Conservation (phyloP, 345 rosid species). For the Combretum micranthum region DNA sequence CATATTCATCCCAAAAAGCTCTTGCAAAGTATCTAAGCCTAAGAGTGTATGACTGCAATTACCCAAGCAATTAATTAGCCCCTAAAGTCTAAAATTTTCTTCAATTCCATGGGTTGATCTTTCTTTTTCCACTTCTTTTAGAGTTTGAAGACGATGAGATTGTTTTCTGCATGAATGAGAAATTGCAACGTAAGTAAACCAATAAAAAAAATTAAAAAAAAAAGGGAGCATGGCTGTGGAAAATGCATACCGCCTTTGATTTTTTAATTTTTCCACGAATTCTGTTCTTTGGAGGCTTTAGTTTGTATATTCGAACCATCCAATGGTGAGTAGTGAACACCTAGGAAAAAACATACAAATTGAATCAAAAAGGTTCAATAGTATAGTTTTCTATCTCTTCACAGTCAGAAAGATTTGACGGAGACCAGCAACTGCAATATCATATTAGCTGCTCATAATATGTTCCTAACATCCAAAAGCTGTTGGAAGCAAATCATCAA, state of each 20-base stretch:
- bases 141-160: constrained; percentile 31
- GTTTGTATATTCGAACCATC: constrained; percentile 97
- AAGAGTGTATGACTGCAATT: too few relatives aligned
- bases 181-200: neutral
- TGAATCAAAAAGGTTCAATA: neutral
- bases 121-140: constrained; percentile 29
- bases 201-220: too few relatives aligned
- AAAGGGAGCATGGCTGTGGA: neutral
- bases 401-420: too few relatives aligned
- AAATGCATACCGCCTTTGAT: constrained; percentile 48
- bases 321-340: constrained; percentile 98
- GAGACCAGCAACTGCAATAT: too few relatives aligned
- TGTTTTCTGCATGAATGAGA: constrained; percentile 40
- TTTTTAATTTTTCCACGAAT: constrained; percentile 73
- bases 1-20: too few relatives aligned
- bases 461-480: too few relatives aligned
- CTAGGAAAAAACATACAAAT: constrained; percentile 22
- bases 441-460: too few relatives aligned
- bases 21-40: too few relatives aligned
- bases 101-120: constrained; percentile 71
- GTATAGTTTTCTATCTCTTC: neutral
- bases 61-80: too few relatives aligned
- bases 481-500: too few relatives aligned
- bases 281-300: constrained; percentile 77
- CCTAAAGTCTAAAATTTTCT: neutral